phyloP scores from a whole-genome alignment of 306 rosid genomes.

The Prosopis cineraria region DNA sequence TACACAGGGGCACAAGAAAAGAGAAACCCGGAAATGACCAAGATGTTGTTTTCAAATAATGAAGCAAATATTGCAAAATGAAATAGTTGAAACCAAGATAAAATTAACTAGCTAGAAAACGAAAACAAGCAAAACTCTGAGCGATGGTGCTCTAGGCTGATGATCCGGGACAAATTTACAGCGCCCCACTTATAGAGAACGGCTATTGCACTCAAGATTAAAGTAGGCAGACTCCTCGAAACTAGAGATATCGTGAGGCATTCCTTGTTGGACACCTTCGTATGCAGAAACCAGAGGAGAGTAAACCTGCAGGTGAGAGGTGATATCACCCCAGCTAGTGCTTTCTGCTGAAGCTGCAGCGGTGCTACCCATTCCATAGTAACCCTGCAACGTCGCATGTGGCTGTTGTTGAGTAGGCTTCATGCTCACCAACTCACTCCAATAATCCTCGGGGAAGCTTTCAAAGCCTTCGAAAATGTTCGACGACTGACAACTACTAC shows the following conservation, averaged over 20 bases:
- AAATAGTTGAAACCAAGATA: constrained; percentile 30
- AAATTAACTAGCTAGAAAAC: not conserved
- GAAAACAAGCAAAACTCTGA: constrained; percentile 38
- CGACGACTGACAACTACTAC: constrained; percentile 29
- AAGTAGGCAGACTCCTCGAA: constrained; percentile 55
- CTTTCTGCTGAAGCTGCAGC: constrained; percentile 60
- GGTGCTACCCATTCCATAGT: constrained; percentile 53
- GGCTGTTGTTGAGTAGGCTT: constrained; percentile 41
- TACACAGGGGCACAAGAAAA: constrained; percentile 20
- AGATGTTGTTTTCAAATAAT: constrained; percentile 29
- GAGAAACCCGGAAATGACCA: not conserved
- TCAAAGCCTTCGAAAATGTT: constrained; percentile 48
- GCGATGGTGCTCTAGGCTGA: constrained; percentile 40
- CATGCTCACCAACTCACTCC: constrained; percentile 45
- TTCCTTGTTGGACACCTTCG: constrained; percentile 47
- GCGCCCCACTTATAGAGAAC: constrained; percentile 22
- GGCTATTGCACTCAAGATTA: constrained; percentile 54
- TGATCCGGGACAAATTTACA: constrained; percentile 43
- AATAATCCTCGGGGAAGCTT: constrained; percentile 38
- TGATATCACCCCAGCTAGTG: constrained; percentile 72
- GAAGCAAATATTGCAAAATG: constrained; percentile 26
- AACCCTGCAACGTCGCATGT: constrained; percentile 39
- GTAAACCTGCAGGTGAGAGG: constrained; percentile 48
- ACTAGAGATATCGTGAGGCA: constrained; percentile 43
- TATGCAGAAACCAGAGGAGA: constrained; percentile 66